Evolutionary conservation across 2,329 filamentous ascomycete genomes (phyloP), one percentile per base, ranked within the genome.

Genomic region (Sarocladiaceae sp.): DNA sequence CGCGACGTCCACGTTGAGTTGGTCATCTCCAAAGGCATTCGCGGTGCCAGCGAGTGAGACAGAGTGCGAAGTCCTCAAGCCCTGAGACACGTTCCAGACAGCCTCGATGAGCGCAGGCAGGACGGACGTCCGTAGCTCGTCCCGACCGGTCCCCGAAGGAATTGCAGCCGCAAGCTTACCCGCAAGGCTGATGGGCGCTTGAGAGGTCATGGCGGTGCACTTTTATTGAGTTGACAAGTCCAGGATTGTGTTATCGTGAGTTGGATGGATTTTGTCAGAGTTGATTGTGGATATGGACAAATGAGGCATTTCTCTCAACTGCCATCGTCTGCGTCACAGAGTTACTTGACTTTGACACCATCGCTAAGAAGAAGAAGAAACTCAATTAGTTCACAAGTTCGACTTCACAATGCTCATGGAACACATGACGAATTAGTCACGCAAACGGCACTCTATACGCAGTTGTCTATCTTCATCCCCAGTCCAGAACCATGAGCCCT

Each of bases 1-100:
- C 2, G 64, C 46, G 1, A 80, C 69, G 50, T 80, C 76, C 37
- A 79, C 74, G 54, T 80, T 78, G 31, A 79, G 63, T 58, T 79
- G 76, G 50, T 74, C 70, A 50, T 80, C 76, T 15, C 76, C 81
- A 55, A 80, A 80, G 2, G 64, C 61, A 53, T 80, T 80, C 29
- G 72, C 65, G 1, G 69, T 70, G 16, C 72, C 74, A 2, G 67
- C 67, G 2, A 65, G 64, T 1, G 68, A 58, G 41, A 79, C 44
- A 33, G 24, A 18, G 12, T 44, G 44, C 11, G 41, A 44, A 7
- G 18, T 19, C 9, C 44, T 26, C 15, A 48, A 41, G 2, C 66
- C 58, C 5, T 54, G 53, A 31, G 71, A 66, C 40, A 78, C 70
- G 7, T 61, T 59, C 12, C 66, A 58, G 42, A 79, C 60, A 50